Evolutionary conservation across 352 stramenopile genomes (phyloP), one percentile per base, ranked within the genome.

Genomic region (Lagenidium sp.): DNA sequence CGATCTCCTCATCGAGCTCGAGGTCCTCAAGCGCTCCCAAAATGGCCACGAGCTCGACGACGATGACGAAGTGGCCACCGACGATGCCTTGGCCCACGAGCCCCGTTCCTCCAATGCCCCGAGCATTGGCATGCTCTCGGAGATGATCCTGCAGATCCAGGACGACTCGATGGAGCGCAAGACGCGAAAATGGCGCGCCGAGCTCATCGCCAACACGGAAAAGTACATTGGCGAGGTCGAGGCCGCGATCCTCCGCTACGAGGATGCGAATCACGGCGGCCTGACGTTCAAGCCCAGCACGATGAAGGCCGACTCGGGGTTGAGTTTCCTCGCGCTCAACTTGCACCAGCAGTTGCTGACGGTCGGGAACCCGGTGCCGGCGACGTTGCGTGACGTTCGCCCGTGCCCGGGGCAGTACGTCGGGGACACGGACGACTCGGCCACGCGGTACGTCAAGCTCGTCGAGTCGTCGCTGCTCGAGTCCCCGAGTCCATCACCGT

Each of bases 71-170:
- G 12, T n/a, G 20, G 12, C n/a, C 3, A 26, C 4, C 18, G 21
- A n/a, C 5, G 22, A 19, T 22, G 8, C 20, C 6, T 16, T n/a
- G 28, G 18, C 12, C 32, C 12, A 2, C 44, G 11, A 51, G 24
- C 7, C 53, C 38, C 4, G 30, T 20, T 39, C 34, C 11, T 36
- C 16, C 1, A 52, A 15, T 13, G 23, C 65, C 7, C 50, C 66
- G 0, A 89, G 76, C 30, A 79, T 91, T 4, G 73, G 72, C 2
- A 87, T 90, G 66, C 53, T 93, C 0, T 89, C 77, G 3, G 77
- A 93, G 41, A 84, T 93, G 65, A 93, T 93, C 39, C 82, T 83
- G 38, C 80, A 89, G 34, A 88, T 93, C 30, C 80, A 93, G 53
- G 80, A 80, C 47, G 79, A 93, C 47, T 69, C 65, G 4, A 65